Conservation (phyloP, 2,329 filamentous ascomycete genomes). For the Stagonosporopsis cucurbitacearum region DNA sequence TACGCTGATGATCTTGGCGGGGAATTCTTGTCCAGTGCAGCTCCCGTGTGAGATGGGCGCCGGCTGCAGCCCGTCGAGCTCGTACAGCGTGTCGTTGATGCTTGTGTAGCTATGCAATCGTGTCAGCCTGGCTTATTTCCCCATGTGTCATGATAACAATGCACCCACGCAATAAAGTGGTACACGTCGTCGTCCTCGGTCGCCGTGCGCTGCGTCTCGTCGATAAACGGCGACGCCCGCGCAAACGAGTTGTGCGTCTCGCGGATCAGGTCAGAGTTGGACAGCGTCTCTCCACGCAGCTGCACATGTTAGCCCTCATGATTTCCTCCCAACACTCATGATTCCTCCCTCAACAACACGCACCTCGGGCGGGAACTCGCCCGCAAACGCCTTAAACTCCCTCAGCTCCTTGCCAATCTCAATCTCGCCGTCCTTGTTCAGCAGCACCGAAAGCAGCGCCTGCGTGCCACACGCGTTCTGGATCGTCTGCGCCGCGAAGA, state of each 20-base stretch:
- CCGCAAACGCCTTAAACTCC: slow-evolving; percentile 88
- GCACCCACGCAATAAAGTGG: slow-evolving; percentile 92
- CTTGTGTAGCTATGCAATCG: slow-evolving; percentile 70
- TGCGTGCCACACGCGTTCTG: slow-evolving; percentile 99
- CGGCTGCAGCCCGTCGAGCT: slow-evolving; percentile 92
- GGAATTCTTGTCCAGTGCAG: slow-evolving; percentile 74
- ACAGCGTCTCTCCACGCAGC: slow-evolving; percentile 72
- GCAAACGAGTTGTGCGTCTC: slow-evolving; percentile 90
- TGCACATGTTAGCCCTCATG: slow-evolving; percentile 51
- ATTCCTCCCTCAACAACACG: too few species aligned
- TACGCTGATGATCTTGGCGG: slow-evolving; percentile 82
- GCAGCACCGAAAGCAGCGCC: slow-evolving; percentile 85
- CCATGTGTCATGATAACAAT: too few species aligned
- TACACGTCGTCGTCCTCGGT: slow-evolving; percentile 88
- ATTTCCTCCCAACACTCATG: too few species aligned
- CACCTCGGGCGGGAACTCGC: slow-evolving; percentile 72
- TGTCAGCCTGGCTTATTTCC: neutral
- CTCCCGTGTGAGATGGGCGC: slow-evolving; percentile 87
- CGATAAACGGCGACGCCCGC: slow-evolving; percentile 84
- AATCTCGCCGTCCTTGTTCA: slow-evolving; percentile 79
- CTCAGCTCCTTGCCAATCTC: slow-evolving; percentile 74
- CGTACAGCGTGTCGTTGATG: slow-evolving; percentile 81
- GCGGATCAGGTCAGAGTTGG: slow-evolving; percentile 66
- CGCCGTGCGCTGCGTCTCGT: slow-evolving; percentile 79
- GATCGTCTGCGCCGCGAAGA: slow-evolving; percentile 97